phyloP scores from a whole-genome alignment of 1,139 yeast genomes.

The Geotrichum candidum region DNA sequence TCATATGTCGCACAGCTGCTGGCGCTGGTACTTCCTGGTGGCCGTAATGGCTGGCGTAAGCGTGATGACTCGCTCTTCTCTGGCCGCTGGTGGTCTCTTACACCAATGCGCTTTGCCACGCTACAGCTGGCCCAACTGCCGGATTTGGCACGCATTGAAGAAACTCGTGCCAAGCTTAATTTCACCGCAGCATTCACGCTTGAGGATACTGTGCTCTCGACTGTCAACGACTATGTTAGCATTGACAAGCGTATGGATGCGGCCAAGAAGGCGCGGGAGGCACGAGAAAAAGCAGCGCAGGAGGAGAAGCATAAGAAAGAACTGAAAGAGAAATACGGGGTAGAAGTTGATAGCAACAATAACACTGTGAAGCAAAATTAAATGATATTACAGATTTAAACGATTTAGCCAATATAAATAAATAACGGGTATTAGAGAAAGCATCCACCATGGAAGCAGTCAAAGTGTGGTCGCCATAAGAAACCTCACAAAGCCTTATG shows the following conservation, averaged over 20 bases:
- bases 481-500: too few relatives aligned
- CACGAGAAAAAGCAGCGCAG: neutral
- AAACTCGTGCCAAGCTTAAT: conserved; percentile 10
- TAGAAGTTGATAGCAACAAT: neutral
- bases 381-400: neutral
- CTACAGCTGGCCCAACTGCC: conserved; percentile 16
- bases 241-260: conserved; percentile 5
- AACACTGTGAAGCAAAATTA: neutral
- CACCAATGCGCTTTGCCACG: conserved; percentile 15
- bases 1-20: conserved; percentile 1
- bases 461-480: too few relatives aligned
- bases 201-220: conserved; percentile 6
- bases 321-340: neutral
- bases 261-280: conserved; percentile 7
- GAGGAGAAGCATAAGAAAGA: conserved; percentile 5
- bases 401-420: too few relatives aligned
- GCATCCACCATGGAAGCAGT: too few relatives aligned
- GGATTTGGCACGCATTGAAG: conserved; percentile 7
- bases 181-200: conserved; percentile 14
- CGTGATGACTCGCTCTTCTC: conserved; percentile 17
- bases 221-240: conserved; percentile 10
- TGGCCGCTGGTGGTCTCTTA: conserved; percentile 19
- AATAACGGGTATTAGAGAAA: too few relatives aligned
- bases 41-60: conserved; percentile 15
- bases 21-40: neutral